Evolutionary conservation across 2,329 filamentous ascomycete species (phyloP).

Genomic region (Phaeosphaeria sp.): DNA sequence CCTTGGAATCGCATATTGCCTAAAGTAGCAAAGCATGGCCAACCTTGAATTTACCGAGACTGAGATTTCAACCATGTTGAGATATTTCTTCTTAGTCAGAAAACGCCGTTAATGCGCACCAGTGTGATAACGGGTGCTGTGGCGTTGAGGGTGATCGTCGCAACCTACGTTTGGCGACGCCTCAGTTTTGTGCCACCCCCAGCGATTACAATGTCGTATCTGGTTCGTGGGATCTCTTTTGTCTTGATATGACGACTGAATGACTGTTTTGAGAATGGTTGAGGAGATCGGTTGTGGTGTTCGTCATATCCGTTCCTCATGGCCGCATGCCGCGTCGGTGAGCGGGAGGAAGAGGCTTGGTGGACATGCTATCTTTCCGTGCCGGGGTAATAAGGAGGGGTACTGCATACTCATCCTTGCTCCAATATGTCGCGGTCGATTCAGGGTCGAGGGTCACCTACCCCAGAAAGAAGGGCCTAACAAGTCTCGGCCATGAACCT

Average conservation of each 20-base stretch:
- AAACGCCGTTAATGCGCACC: not conserved
- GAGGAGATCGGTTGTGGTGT: not conserved
- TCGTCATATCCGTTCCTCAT: conserved; percentile 4
- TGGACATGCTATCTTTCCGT: not conserved
- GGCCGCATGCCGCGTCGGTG: conserved; percentile 9
- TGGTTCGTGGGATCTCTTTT: not conserved
- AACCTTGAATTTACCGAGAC: conserved; percentile 2
- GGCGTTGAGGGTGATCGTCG: not conserved
- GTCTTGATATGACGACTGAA: conserved; percentile 7
- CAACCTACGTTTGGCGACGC: not conserved
- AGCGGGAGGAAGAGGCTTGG: conserved; percentile 3
- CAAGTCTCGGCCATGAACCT: conserved; percentile 11
- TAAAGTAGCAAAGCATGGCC: conserved; percentile 8
- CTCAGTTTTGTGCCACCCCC: conserved; percentile 13
- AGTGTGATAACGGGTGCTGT: not conserved
- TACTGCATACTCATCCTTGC: conserved; percentile 13
- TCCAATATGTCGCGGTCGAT: conserved; percentile 25
- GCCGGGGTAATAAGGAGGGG: conserved; percentile 12
- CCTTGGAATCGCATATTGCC: conserved; percentile 15
- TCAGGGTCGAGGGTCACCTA: conserved; percentile 19
- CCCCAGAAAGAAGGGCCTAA: conserved; percentile 18
- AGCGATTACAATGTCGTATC: not conserved
- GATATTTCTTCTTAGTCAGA: not conserved
- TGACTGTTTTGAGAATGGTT: conserved; percentile 1
- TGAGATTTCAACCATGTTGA: not conserved